These are phyloP conservation scores for Saccharomycopsis schoenii DNA, from an alignment of 805 yeast genomes.

Conservation along the genomic window DNA sequence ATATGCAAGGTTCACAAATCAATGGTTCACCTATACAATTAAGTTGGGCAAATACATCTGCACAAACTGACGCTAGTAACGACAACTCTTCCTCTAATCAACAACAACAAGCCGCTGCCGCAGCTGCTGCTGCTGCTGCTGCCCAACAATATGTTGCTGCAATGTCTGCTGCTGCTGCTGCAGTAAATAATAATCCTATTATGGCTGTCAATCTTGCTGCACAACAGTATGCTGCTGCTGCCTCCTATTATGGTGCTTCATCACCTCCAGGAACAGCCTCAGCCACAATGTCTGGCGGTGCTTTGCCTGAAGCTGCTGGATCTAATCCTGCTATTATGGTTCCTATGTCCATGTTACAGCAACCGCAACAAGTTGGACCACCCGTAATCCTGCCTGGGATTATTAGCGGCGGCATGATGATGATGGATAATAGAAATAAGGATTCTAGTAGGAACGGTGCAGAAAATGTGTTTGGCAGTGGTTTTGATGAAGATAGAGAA, in stretches of 20 bases:
- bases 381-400: no score
- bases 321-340: neutral
- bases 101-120: neutral
- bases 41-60: slow-evolving; percentile 44
- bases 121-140: neutral
- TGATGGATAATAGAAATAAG: neutral
- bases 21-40: slow-evolving; percentile 66
- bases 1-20: slow-evolving; percentile 70
- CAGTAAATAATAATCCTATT: neutral
- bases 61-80: neutral
- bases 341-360: neutral
- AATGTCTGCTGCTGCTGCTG: slow-evolving; percentile 1
- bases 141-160: neutral
- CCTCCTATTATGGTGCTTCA: neutral
- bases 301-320: neutral
- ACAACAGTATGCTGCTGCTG: neutral
- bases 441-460: neutral
- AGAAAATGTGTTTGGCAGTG: neutral
- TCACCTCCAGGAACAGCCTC: neutral
- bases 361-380: neutral
- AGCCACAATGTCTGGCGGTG: neutral
- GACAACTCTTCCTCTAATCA: neutral
- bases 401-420: neutral
- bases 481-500: neutral
- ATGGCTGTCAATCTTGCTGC: neutral